Evolutionary conservation across 2,329 filamentous ascomycete species (phyloP).

Genomic region (Cladosporium sp.): DNA sequence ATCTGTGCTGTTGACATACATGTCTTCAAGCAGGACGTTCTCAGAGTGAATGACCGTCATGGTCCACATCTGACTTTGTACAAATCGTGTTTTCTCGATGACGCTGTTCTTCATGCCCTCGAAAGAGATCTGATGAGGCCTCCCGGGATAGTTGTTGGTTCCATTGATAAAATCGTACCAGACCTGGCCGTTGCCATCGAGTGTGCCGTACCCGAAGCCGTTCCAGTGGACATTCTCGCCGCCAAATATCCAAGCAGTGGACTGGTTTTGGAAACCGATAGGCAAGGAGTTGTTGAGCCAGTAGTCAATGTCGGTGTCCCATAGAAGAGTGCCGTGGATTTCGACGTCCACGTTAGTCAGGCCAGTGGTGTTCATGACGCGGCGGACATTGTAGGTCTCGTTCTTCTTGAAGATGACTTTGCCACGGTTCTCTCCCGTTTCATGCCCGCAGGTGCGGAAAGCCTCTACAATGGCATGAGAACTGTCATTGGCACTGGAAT

Average conservation of each 20-base stretch:
- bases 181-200: conserved; percentile 61
- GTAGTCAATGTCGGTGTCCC: conserved; percentile 48
- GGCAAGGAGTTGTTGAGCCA: conserved; percentile 55
- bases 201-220: conserved; percentile 53
- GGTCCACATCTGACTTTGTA: conserved; percentile 57
- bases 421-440: conserved; percentile 36
- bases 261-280: conserved; percentile 58
- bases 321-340: conserved; percentile 49
- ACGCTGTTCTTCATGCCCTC: conserved; percentile 50
- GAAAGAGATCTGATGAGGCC: conserved; percentile 57
- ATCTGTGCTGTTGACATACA: conserved; percentile 54
- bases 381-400: conserved; percentile 49
- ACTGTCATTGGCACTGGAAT: conserved; percentile 46
- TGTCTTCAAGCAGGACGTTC: conserved; percentile 51
- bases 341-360: conserved; percentile 51
- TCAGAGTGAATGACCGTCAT: conserved; percentile 55
- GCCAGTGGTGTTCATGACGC: conserved; percentile 51
- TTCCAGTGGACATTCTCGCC: conserved; percentile 53
- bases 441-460: conserved; percentile 50
- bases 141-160: conserved; percentile 34
- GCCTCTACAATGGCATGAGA: conserved; percentile 52
- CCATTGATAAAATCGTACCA: conserved; percentile 54
- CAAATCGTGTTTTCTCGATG: conserved; percentile 51
- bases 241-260: conserved; percentile 56
- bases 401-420: conserved; percentile 53